These are phyloP conservation scores for Ophiorrhiza pumila DNA, from an alignment of 257 asterid species.

Conservation along the genomic window DNA sequence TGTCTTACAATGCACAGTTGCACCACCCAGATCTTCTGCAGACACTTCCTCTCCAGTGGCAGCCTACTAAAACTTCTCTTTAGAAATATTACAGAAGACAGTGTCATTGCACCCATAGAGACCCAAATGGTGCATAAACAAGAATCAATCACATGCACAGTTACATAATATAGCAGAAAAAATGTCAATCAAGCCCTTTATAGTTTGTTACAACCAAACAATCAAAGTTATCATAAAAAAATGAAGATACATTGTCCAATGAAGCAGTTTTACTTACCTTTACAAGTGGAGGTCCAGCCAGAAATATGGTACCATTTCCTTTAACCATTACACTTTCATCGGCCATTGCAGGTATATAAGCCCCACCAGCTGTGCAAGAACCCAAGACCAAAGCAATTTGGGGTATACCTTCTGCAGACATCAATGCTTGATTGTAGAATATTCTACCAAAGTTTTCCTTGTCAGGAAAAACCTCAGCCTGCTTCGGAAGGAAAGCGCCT, in stretches of 20 bases:
- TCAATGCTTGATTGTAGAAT: constrained; percentile 86
- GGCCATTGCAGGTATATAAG: constrained; percentile 99
- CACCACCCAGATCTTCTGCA: constrained; percentile 98
- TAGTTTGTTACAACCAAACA: background rate
- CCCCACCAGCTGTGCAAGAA: constrained; percentile 99
- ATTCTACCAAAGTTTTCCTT: constrained; percentile 93
- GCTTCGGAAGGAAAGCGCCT: constrained; percentile 98
- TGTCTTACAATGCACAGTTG: constrained; percentile 86
- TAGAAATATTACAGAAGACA: constrained; percentile 19
- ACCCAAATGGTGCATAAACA: background rate
- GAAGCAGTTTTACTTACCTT: constrained; percentile 53
- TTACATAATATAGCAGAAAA: background rate
- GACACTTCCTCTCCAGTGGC: constrained; percentile 98
- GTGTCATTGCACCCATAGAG: background rate
- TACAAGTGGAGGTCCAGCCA: constrained; percentile 99
- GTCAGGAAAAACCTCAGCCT: constrained; percentile 97
- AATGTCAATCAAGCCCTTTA: background rate
- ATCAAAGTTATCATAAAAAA: background rate
- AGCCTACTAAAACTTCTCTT: constrained; percentile 59
- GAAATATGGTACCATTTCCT: constrained; percentile 96
- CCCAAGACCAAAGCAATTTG: constrained; percentile 94
- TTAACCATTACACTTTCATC: constrained; percentile 99
- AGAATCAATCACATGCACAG: background rate
- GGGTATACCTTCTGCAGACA: constrained; percentile 95
- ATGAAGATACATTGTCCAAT: background rate